Percentiles rank a stretch among this genome's conserved stretches.
Evolutionary conservation across 768 basidiomycete genomes (phyloP).

Genomic region (Dendrothele bispora): DNA sequence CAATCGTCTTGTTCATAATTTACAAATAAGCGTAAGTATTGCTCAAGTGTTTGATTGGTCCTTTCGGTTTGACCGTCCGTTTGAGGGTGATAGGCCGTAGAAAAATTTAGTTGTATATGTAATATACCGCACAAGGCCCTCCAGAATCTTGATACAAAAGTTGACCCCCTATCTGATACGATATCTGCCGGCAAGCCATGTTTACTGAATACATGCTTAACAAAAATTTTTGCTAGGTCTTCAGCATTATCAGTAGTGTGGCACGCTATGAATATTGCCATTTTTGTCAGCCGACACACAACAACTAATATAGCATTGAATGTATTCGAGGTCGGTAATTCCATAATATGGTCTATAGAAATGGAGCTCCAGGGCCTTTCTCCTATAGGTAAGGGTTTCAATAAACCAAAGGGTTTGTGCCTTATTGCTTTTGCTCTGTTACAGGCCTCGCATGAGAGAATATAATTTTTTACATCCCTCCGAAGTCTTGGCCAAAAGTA

Average conservation of each 20-base stretch:
- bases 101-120: too few relatives aligned
- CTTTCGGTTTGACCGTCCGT: too few relatives aligned
- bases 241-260: constrained; percentile 14
- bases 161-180: too few relatives aligned
- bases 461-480: constrained; percentile 12
- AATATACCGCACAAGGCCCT: too few relatives aligned
- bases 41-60: too few relatives aligned
- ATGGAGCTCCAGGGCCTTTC: constrained; percentile 28
- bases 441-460: constrained; percentile 24
- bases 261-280: constrained; percentile 29
- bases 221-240: constrained; percentile 18
- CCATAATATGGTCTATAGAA: constrained; percentile 30
- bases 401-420: constrained; percentile 20
- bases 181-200: too few relatives aligned
- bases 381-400: constrained; percentile 23
- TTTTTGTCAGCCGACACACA: constrained; percentile 30
- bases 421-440: constrained; percentile 15
- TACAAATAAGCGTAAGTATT: too few relatives aligned
- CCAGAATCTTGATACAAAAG: too few relatives aligned
- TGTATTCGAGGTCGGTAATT: constrained; percentile 19
- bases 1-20: too few relatives aligned
- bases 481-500: too few relatives aligned
- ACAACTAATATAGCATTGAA: constrained; percentile 13
- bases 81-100: too few relatives aligned
- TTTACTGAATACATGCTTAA: too few relatives aligned